A percentile compares a stretch with the other conserved stretches of the same genome.
Evolutionary conservation across 2,329 filamentous ascomycete genomes (phyloP).

Genomic region (Davidsoniella virescens): DNA sequence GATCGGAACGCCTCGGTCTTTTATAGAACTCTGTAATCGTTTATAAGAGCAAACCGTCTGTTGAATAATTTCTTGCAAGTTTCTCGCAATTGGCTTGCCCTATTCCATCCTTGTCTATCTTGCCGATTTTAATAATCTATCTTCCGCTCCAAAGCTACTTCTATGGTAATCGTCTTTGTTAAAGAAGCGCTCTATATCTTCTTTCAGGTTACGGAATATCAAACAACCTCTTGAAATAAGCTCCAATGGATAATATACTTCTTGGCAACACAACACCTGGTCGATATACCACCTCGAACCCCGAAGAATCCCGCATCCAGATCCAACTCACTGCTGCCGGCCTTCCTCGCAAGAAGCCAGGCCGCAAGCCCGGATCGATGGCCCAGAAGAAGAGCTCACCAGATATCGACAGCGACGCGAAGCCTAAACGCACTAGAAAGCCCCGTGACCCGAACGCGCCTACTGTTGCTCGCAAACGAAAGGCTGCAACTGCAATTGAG

Average conservation of each 20-base stretch:
- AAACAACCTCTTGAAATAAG: too few species aligned
- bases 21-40: too few species aligned
- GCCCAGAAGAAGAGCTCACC: constrained; percentile 28
- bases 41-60: too few species aligned
- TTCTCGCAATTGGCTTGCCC: neutral
- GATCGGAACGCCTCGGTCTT: too few species aligned
- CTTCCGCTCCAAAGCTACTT: too few species aligned
- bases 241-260: constrained; percentile 31
- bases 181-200: constrained; percentile 1
- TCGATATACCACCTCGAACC: constrained; percentile 6
- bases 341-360: constrained; percentile 45
- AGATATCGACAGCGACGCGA: constrained; percentile 23
- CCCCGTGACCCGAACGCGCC: constrained; percentile 43
- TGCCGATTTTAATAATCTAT: too few species aligned
- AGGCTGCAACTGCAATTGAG: constrained; percentile 27
- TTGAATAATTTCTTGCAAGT: too few species aligned
- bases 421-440: constrained; percentile 33
- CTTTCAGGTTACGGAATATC: too few species aligned
- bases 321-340: constrained; percentile 41
- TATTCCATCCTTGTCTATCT: neutral
- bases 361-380: constrained; percentile 44
- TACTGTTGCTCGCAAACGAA: constrained; percentile 38
- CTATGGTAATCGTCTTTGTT: neutral
- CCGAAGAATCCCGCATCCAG: constrained; percentile 28
- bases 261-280: constrained; percentile 21